Base-by-base conservation (phyloP, 2,329 filamentous ascomycete species). In the Mycosphaerella sp. region DNA sequence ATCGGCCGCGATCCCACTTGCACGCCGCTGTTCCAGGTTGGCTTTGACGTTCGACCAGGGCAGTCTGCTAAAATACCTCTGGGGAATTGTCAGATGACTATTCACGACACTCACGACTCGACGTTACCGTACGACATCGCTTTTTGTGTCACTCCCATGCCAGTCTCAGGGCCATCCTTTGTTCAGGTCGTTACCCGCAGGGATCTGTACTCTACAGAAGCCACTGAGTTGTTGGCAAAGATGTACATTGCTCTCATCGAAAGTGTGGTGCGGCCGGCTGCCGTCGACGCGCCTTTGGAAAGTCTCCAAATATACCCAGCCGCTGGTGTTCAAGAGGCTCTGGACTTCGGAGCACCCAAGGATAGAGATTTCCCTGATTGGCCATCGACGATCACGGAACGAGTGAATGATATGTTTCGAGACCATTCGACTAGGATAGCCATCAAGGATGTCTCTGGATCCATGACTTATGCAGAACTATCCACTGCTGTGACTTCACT, bases 11-110 rank as follows among this genome's bases (percentile, higher is more conserved):
- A 62, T 2, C 49, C 63, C 1, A 55, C 54, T 6, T 53, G 64
- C 30, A 62, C 41, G n/a, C 69, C 70, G 2, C 52, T 72, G 3
- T 70, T 71, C 52, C 70, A 72, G 41, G 61, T 61, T 2, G 62
- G 63, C 27, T 54, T 71, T 34, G 62, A 72, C 48, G 67, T 56
- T 27, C 53, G 53, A 12, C 51, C 39, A 16, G 50, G 54, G 39
- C 44, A 50, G 4, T 50, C 48, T 30, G 48, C 48, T 4, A 34
- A 50, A 4, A 46, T 54, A 1, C 49, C 54, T 46, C 48, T 54
- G 25, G 53, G 56, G 6, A 56, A 56, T 39, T 54, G 48, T 34
- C 44, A 49, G 7, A 21, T 54, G 39, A 43, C 17, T 12, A 47
- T 56, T 18, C 18, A 32, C 1, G 47, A 56, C 2, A 44, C 49